Evolutionary conservation across 371 early-diverging fungal genomes (phyloP), one percentile per base, ranked within the genome.

Genomic region (Mortierella sp.): DNA sequence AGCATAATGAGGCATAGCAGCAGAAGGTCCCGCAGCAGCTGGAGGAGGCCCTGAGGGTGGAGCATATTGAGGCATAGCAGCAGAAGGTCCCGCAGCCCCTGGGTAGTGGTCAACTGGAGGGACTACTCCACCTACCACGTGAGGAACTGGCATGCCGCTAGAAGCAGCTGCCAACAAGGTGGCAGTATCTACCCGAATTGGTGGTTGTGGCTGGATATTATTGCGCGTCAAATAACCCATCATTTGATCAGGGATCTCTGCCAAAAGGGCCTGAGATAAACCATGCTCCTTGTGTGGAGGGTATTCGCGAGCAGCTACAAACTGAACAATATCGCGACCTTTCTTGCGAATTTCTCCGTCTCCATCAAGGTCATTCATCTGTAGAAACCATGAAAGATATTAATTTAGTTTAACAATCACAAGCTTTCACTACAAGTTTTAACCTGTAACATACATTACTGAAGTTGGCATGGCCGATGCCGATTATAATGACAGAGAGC

Each of bases 401-500:
- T 29, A 34, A 17, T 26, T 17, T 23, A 10, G 31, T 10, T 35
- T n/a, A 4, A 26, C 57, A n/a, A n/a, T 15, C 17, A 54, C 8
- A 40, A 17, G 17, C 4, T 15, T 45, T 32, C 9, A 60, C 12
- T 15, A 1, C 23, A 19, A 12, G 10, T 12, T n/a, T 34, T 23
- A 19, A 3, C 22, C 17, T 34, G 23, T 23, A 2, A 53, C 23
- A 47, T 75, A 83, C 79, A 17, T 60, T 65, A 23, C 49, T 43
- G 66, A 83, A 83, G 31, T 76, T 43, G 1, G 82, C 85, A 59
- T 80, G 60, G 0, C 89, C 89, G 22, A 89, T 84, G 26, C 89
- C 89, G 13, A 89, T 86, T 64, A 89, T 88, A 29, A 89, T 76
- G 55, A 89, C 87, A 12, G 86, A 86, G n/a, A 89, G 64, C 0